A percentile compares a stretch with the other conserved stretches of the same genome.
Evolutionary conservation across 2,329 filamentous ascomycete species (phyloP).

Genomic region (Penicillium concentricum): DNA sequence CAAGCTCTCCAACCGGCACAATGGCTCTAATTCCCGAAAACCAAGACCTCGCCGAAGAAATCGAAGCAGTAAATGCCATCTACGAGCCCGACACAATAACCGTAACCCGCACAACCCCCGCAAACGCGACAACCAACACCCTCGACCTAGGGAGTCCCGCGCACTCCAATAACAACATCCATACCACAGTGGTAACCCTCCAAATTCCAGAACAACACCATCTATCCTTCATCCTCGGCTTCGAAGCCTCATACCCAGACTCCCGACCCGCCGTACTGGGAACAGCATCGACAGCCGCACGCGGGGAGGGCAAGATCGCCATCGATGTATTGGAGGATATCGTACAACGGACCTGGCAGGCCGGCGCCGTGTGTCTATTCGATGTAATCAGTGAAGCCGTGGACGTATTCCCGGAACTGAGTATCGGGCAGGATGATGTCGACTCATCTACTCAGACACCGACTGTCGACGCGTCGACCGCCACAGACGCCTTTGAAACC

Average conservation of each 20-base stretch:
- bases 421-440: slow-evolving; percentile 34
- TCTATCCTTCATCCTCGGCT: slow-evolving; percentile 56
- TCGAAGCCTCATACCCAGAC: slow-evolving; percentile 72
- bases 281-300: slow-evolving; percentile 71
- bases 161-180: slow-evolving; percentile 22
- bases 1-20: slow-evolving; percentile 7
- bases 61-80: slow-evolving; percentile 53
- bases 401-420: slow-evolving; percentile 56
- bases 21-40: slow-evolving; percentile 25
- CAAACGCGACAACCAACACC: slow-evolving; percentile 24
- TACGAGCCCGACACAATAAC: slow-evolving; percentile 66
- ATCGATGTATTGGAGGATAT: slow-evolving; percentile 68
- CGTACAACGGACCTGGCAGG: slow-evolving; percentile 65
- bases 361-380: slow-evolving; percentile 80
- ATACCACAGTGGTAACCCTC: slow-evolving; percentile 55
- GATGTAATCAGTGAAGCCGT: slow-evolving; percentile 74
- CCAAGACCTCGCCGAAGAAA: slow-evolving; percentile 47
- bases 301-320: slow-evolving; percentile 70
- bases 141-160: slow-evolving; percentile 28
- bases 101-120: slow-evolving; percentile 26
- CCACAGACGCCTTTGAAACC: slow-evolving; percentile 25
- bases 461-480: background rate
- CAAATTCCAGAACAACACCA: slow-evolving; percentile 61
- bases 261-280: slow-evolving; percentile 71
- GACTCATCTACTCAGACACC: slow-evolving; percentile 11